Evolutionary conservation across 2,329 filamentous ascomycete species (phyloP), one percentile per base, ranked within the genome.

Genomic region (Botrytis deweyae): DNA sequence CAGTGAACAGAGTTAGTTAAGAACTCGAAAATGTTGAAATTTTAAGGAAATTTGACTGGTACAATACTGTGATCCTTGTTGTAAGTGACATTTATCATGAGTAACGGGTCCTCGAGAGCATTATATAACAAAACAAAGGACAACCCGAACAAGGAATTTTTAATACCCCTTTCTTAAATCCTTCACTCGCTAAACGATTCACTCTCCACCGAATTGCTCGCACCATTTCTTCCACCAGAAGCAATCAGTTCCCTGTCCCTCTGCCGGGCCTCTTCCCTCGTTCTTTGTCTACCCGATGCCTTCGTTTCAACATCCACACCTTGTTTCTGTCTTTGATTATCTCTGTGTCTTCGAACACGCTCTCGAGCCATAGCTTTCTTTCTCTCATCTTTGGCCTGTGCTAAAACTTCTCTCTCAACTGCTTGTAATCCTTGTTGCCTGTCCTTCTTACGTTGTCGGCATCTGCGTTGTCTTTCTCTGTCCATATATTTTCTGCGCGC

Each of bases 401-500:
- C 44, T 4, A 52, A 29, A 22, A 29, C 59, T 4, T 52, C 69
- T 52, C 42, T 22, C 16, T 63, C 69, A 4, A 7, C 58, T 42
- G 33, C 40, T 22, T 71, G 69, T 44, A 52, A 38, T 25, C 42
- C 69, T 49, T 64, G 58, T 40, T 71, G 69, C 12, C 49, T 72
- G 4, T 55, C 42, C 70, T 66, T 72, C 46, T 72, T 72, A 25
- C 61, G 61, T 55, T 72, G 59, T 64, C 70, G 42, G 22, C 62
- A 64, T 46, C 61, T 66, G 36, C 70, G 61, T 55, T 72, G 70
- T 66, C 70, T 49, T 29, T 72, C 59, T 67, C 70, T 18, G 22
- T 72, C 61, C 70, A 72, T 72, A 25, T 65, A 65, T n/a, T 65
- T 72, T 44, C 61, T 72, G 6, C 70, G 38, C 29, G 44, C 70